Percentiles rank a stretch among this genome's conserved stretches.
Conservation (phyloP, 371 early-diverging fungal genomes). For the Coemansia sp. region DNA sequence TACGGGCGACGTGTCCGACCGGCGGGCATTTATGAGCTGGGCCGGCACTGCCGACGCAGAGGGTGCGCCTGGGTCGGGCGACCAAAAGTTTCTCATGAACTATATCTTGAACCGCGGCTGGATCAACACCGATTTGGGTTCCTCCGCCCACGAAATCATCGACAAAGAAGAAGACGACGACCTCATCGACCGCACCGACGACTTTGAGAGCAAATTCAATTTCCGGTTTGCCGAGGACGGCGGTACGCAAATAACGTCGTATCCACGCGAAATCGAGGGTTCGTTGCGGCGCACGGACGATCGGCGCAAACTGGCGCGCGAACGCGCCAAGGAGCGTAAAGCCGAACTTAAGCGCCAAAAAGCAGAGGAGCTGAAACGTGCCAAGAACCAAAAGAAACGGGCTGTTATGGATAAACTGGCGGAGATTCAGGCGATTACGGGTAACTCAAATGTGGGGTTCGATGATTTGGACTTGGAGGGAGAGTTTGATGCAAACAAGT, state of each 20-base stretch:
- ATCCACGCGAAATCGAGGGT: constrained; percentile 77
- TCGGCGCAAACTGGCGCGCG: constrained; percentile 69
- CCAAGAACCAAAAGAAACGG: constrained; percentile 84
- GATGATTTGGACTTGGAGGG: constrained; percentile 80
- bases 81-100: constrained; percentile 90
- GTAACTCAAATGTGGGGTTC: constrained; percentile 66
- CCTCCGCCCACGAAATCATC: constrained; percentile 57
- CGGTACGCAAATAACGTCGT: constrained; percentile 61
- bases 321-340: constrained; percentile 69
- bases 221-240: constrained; percentile 91
- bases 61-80: constrained; percentile 21
- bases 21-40: constrained; percentile 30
- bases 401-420: constrained; percentile 75
- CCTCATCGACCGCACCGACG: constrained; percentile 71
- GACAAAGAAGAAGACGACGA: constrained; percentile 66
- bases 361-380: constrained; percentile 79
- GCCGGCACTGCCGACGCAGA: background rate
- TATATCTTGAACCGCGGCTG: constrained; percentile 88
- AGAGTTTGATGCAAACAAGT: constrained; percentile 85
- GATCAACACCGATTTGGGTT: constrained; percentile 56
- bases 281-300: constrained; percentile 70
- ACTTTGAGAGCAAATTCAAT: constrained; percentile 88
- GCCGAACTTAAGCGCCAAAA: constrained; percentile 64
- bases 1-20: constrained; percentile 40
- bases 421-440: constrained; percentile 83